A percentile compares a stretch with the other conserved stretches of the same genome.
These are phyloP conservation scores for Boletellus ananas DNA, from an alignment of 768 basidiomycete genomes.

Conservation along the genomic window DNA sequence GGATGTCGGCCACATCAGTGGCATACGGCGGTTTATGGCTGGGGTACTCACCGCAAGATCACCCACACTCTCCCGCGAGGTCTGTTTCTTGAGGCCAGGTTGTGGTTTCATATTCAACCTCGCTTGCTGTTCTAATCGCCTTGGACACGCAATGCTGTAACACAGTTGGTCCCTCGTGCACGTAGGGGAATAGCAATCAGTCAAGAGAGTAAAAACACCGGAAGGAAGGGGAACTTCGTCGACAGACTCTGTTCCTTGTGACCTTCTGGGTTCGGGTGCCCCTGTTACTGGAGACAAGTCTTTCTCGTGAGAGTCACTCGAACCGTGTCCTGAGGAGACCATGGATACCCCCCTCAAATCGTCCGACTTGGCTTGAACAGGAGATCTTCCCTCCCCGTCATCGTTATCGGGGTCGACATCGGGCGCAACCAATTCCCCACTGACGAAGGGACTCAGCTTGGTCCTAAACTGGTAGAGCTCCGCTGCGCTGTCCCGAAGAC, in stretches of 20 bases:
- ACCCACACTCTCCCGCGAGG: slow-evolving; percentile 74
- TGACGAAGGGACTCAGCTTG: slow-evolving; percentile 80
- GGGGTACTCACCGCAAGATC: slow-evolving; percentile 60
- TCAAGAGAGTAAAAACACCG: slow-evolving; percentile 94
- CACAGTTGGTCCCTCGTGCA: slow-evolving; percentile 93
- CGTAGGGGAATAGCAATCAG: slow-evolving; percentile 97
- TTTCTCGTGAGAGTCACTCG: slow-evolving; percentile 34
- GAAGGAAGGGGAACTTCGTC: slow-evolving; percentile 78
- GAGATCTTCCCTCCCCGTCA: slow-evolving; percentile 30
- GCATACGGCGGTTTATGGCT: background rate
- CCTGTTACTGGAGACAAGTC: slow-evolving; percentile 29
- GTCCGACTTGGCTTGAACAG: slow-evolving; percentile 18
- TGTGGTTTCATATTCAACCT: slow-evolving; percentile 91
- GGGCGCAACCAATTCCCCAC: slow-evolving; percentile 55
- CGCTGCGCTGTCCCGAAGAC: slow-evolving; percentile 78
- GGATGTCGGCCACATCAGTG: slow-evolving; percentile 25
- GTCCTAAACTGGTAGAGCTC: slow-evolving; percentile 95
- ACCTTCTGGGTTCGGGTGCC: slow-evolving; percentile 16
- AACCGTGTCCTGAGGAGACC: slow-evolving; percentile 31
- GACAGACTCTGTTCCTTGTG: slow-evolving; percentile 41
- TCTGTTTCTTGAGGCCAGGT: slow-evolving; percentile 82
- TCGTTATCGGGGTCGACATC: slow-evolving; percentile 35
- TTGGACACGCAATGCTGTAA: slow-evolving; percentile 95
- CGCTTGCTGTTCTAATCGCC: slow-evolving; percentile 91
- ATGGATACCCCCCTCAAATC: slow-evolving; percentile 21